Conservation (phyloP, 495 filamentous ascomycete species). For the Hypoxylon subgilvum region DNA sequence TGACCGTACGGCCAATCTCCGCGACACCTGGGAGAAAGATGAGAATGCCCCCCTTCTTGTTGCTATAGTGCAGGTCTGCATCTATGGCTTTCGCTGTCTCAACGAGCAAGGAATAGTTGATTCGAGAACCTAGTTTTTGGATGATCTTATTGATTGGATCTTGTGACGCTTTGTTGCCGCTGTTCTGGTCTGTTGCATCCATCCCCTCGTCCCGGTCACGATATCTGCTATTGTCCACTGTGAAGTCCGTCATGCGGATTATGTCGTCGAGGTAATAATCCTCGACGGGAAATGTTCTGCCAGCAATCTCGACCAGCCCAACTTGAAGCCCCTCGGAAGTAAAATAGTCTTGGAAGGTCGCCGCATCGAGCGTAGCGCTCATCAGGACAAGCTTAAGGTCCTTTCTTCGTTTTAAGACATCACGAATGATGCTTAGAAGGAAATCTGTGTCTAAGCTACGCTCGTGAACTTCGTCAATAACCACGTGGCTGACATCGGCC, state of each 20-base stretch:
- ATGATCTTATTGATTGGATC: constrained; percentile 69
- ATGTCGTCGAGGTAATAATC: constrained; percentile 93
- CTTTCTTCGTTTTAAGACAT: constrained; percentile 74
- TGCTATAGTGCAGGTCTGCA: constrained; percentile 62
- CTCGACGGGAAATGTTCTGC: constrained; percentile 85
- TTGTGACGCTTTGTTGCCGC: constrained; percentile 23
- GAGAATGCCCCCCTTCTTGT: constrained; percentile 80
- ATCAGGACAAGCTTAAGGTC: constrained; percentile 95
- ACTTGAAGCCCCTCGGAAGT: constrained; percentile 66
- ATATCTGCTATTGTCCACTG: constrained; percentile 46
- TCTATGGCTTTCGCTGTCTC: constrained; percentile 82
- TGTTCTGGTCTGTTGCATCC: constrained; percentile 9
- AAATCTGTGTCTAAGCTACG: constrained; percentile 95
- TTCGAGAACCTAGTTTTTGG: constrained; percentile 77
- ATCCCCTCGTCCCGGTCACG: constrained; percentile 39
- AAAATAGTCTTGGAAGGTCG: constrained; percentile 86
- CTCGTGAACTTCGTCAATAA: constrained; percentile 98
- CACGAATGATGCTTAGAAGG: constrained; percentile 82
- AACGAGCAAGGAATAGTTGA: constrained; percentile 91
- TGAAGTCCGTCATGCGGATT: constrained; percentile 77
- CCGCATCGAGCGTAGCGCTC: constrained; percentile 94
- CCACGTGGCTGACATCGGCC: constrained; percentile 89
- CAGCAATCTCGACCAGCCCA: constrained; percentile 81
- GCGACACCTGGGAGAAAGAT: constrained; percentile 88
- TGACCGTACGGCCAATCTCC: constrained; percentile 85